Conservation (phyloP, 1,284 basidiomycete genomes). For the Pterula multifida region DNA sequence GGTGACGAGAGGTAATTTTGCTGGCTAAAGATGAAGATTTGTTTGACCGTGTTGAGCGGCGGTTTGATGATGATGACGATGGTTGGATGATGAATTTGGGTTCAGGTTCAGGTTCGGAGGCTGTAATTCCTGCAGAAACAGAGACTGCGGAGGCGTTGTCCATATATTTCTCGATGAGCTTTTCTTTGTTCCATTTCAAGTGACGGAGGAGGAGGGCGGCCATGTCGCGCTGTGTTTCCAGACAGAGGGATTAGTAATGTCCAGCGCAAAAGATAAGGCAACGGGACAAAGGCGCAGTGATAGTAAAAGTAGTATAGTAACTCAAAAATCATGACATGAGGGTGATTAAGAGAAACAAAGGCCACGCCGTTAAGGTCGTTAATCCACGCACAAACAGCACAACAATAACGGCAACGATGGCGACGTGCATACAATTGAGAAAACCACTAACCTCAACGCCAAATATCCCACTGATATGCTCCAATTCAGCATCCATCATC, state of each 20-base stretch:
- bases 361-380: too few species aligned
- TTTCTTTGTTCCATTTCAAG: constrained; percentile 93
- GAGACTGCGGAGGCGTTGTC: constrained; percentile 68
- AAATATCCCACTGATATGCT: constrained; percentile 77
- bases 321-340: constrained; percentile 12
- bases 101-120: constrained; percentile 16
- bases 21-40: constrained; percentile 19
- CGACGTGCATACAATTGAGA: too few species aligned
- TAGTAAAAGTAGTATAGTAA: constrained; percentile 3
- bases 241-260: background rate
- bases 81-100: constrained; percentile 15
- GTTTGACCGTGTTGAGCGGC: constrained; percentile 26
- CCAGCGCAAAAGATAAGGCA: background rate
- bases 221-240: constrained; percentile 17
- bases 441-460: constrained; percentile 68
- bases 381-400: too few species aligned
- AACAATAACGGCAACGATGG: too few species aligned
- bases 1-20: constrained; percentile 15
- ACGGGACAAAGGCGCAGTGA: constrained; percentile 4
- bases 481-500: constrained; percentile 66
- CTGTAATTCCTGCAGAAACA: constrained; percentile 52
- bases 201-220: constrained; percentile 79
- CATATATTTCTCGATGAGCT: constrained; percentile 92
- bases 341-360: too few species aligned
- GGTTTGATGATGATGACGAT: constrained; percentile 17